Base-by-base conservation (phyloP, 441 rosid genomes). In the Lepidium campestre region DNA sequence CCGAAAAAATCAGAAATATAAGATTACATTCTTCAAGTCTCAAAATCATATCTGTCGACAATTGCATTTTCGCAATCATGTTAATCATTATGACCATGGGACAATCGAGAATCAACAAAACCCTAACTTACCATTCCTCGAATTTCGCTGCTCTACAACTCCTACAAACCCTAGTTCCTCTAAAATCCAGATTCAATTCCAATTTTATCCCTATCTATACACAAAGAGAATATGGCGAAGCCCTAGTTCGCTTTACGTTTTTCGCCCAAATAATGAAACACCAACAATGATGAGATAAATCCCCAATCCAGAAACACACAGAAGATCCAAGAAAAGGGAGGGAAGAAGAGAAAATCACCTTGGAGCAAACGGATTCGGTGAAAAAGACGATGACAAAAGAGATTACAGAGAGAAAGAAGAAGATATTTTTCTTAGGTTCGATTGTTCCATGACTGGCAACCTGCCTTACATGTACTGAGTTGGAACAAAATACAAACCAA, bases 11-110 rank as follows among this genome's bases (percentile, higher is more conserved):
- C 58, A 55, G 59, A 62, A 3, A 29, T 67, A 6, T 19, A 25
- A 37, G 35, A 29, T 61, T 56, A 65, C 83, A 67, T 82, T 78
- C 77, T 87, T 80, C 67, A 20, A 73, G 72, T 65, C 47, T 65
- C 40, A 19, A 31, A 75, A 81, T 68, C 71, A 83, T 49, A 45
- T 47, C 76, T 67, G 77, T 52, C 72, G 73, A 78, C 71, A 77
- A 73, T 68, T 57, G 34, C 10, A 29, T 7, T 29, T 29, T 29
- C 34, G 10, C 34, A 29, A 29, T 29, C 34, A 29, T 29, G 9
- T 29, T 57, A 47, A 48, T 22, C 58, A 64, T 14, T 40, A 44
- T 35, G 31, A 58, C 27, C 72, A 54, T 35, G 10, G 4, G 4
- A 23, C 44, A 58, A 68, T 62, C 46, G 22, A 32, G 35, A 37